These are phyloP conservation scores for button mushroom (Agaricus bisporus) DNA, from an alignment of 768 basidiomycete species.

Conservation along the genomic window DNA sequence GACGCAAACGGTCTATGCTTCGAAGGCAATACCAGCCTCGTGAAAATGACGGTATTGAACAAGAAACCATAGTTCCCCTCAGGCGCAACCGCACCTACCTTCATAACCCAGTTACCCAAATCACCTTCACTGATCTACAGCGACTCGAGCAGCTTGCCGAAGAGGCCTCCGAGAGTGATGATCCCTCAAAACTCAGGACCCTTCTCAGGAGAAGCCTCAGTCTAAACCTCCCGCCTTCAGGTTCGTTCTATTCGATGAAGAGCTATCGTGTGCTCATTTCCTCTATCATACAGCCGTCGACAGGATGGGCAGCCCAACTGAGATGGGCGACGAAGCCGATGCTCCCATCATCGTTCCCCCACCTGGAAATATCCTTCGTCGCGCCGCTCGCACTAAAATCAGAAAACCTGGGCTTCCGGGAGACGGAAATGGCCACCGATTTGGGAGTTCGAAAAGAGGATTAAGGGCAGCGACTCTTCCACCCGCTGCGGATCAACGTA, in stretches of 20 bases:
- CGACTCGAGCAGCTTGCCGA: slow-evolving; percentile 89
- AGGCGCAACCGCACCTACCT: slow-evolving; percentile 64
- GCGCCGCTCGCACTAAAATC: slow-evolving; percentile 92
- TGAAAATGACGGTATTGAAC: slow-evolving; percentile 70
- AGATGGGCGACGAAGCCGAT: slow-evolving; percentile 76
- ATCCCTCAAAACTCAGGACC: slow-evolving; percentile 73
- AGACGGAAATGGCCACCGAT: slow-evolving; percentile 81
- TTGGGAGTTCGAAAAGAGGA: slow-evolving; percentile 45
- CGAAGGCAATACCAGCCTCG: slow-evolving; percentile 87
- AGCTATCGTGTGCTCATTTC: slow-evolving; percentile 9
- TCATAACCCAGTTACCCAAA: slow-evolving; percentile 69
- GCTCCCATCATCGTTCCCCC: slow-evolving; percentile 87
- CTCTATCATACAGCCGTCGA: slow-evolving; percentile 45
- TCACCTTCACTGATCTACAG: slow-evolving; percentile 93
- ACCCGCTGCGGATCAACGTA: slow-evolving; percentile 38
- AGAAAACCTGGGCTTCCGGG: slow-evolving; percentile 75
- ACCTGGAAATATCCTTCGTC: slow-evolving; percentile 84
- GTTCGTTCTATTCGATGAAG: slow-evolving; percentile 42
- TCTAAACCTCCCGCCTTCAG: slow-evolving; percentile 78
- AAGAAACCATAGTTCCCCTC: slow-evolving; percentile 59
- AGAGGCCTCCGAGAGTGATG: slow-evolving; percentile 78
- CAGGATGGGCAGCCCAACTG: slow-evolving; percentile 60
- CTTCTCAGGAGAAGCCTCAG: slow-evolving; percentile 83
- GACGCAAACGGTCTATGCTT: slow-evolving; percentile 88
- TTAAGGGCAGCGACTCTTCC: slow-evolving; percentile 22